Evolutionary conservation across 2,329 filamentous ascomycete genomes (phyloP).

Genomic region (Parafenestella ontariensis): DNA sequence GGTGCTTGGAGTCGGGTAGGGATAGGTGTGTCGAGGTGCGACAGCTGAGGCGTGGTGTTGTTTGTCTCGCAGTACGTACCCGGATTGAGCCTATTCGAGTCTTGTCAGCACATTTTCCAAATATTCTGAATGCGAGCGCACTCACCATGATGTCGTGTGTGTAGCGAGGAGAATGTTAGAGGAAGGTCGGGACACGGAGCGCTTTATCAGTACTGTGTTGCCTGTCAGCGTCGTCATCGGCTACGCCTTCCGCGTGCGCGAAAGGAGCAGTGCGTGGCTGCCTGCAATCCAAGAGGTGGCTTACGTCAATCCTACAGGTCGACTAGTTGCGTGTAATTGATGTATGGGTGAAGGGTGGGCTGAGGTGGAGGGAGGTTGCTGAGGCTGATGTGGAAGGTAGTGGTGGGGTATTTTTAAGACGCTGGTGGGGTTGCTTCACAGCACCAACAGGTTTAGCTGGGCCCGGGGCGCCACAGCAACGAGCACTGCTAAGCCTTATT

Average conservation of each 20-base stretch:
- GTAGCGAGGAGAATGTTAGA: conserved; percentile 25
- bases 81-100: conserved; percentile 50
- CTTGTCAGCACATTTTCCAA: conserved; percentile 22
- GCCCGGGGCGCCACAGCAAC: conserved; percentile 34
- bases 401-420: conserved; percentile 27
- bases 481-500: conserved; percentile 13
- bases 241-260: conserved; percentile 19
- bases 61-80: conserved; percentile 45
- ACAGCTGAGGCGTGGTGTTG: conserved; percentile 17
- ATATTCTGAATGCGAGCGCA: background rate
- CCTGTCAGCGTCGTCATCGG: conserved; percentile 49
- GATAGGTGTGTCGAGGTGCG: conserved; percentile 14
- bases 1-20: conserved; percentile 4
- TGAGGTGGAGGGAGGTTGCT: conserved; percentile 32
- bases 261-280: conserved; percentile 17
- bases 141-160: conserved; percentile 47
- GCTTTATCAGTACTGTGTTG: conserved; percentile 46
- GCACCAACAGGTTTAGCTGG: conserved; percentile 19
- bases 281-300: conserved; percentile 21
- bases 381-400: conserved; percentile 30
- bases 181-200: conserved; percentile 28
- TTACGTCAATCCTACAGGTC: conserved; percentile 38
- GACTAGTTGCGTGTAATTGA: conserved; percentile 21
- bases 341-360: conserved; percentile 18
- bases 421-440: background rate